phyloP scores from a whole-genome alignment of 495 filamentous ascomycete species.

The Hyaloscypha variabilis region DNA sequence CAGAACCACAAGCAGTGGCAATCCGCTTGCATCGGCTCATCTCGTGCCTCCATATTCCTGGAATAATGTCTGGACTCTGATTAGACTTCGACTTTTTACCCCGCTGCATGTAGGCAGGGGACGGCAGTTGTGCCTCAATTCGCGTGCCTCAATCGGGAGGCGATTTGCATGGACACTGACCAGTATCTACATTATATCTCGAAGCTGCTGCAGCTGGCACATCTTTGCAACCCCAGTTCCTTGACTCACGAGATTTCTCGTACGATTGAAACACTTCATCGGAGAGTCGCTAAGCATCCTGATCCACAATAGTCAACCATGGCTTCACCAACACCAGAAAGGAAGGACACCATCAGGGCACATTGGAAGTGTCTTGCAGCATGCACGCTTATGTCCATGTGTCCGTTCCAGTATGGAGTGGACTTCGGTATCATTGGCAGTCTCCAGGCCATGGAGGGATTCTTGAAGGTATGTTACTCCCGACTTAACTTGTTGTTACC shows the following conservation, averaged over 20 bases:
- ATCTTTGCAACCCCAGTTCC: not conserved
- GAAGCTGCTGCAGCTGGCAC: not conserved
- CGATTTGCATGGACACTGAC: not conserved
- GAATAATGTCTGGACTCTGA: not conserved
- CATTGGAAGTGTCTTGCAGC: slow-evolving; percentile 44
- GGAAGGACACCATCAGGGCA: slow-evolving; percentile 3
- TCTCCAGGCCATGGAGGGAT: slow-evolving; percentile 65
- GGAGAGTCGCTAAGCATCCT: not conserved
- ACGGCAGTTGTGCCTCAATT: slow-evolving; percentile 2
- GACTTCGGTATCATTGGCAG: slow-evolving; percentile 65
- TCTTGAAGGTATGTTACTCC: slow-evolving; percentile 37
- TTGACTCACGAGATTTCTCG: slow-evolving; percentile 2
- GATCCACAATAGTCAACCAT: not conserved
- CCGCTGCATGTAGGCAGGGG: not conserved
- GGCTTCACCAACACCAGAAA: not conserved
- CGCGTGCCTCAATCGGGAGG: not conserved
- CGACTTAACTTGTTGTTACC: slow-evolving; percentile 35
- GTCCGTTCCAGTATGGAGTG: slow-evolving; percentile 64
- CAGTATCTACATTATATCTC: slow-evolving; percentile 6
- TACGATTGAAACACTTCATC: slow-evolving; percentile 1
- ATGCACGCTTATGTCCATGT: slow-evolving; percentile 50
- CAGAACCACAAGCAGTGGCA: not conserved
- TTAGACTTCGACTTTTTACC: not conserved
- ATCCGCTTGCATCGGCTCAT: not conserved
- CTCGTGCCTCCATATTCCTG: not conserved